phyloP scores from a whole-genome alignment of 805 yeast genomes.

The Saccharomycopsis guyanensis region DNA sequence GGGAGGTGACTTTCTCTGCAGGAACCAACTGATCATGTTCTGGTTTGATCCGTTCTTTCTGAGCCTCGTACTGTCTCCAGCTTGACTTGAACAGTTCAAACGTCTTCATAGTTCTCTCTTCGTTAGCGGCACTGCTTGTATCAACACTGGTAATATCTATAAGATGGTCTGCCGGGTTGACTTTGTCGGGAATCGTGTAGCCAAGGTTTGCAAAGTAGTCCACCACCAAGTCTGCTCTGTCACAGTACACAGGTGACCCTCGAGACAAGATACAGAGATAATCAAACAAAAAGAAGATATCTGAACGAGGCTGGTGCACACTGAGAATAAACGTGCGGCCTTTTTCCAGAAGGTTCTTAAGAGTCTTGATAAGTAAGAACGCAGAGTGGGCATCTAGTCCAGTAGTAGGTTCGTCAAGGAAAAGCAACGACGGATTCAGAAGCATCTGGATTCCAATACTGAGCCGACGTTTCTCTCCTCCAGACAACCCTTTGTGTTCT shows the following conservation, averaged over 20 bases:
- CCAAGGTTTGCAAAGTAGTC: conserved; percentile 45
- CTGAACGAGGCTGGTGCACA: conserved; percentile 80
- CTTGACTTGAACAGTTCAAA: conserved; percentile 29
- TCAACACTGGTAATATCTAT: conserved; percentile 55
- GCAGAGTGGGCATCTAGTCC: conserved; percentile 81
- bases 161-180: conserved; percentile 56
- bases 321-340: conserved; percentile 71
- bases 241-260: conserved; percentile 45
- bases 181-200: conserved; percentile 35
- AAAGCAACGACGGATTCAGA: conserved; percentile 67
- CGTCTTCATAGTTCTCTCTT: conserved; percentile 29
- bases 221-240: conserved; percentile 39
- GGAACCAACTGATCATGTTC: neutral
- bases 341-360: conserved; percentile 46
- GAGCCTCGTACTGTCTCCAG: conserved; percentile 31
- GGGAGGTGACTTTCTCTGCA: neutral
- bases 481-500: conserved; percentile 53
- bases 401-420: conserved; percentile 84
- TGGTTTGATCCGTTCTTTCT: conserved; percentile 17
- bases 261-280: conserved; percentile 59
- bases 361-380: conserved; percentile 48
- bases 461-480: conserved; percentile 76
- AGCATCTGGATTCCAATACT: conserved; percentile 73
- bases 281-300: conserved; percentile 63
- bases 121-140: conserved; percentile 33